Evolutionary conservation across 345 rosid species (phyloP), one percentile per base, ranked within the genome.

Genomic region (Brassica napus): DNA sequence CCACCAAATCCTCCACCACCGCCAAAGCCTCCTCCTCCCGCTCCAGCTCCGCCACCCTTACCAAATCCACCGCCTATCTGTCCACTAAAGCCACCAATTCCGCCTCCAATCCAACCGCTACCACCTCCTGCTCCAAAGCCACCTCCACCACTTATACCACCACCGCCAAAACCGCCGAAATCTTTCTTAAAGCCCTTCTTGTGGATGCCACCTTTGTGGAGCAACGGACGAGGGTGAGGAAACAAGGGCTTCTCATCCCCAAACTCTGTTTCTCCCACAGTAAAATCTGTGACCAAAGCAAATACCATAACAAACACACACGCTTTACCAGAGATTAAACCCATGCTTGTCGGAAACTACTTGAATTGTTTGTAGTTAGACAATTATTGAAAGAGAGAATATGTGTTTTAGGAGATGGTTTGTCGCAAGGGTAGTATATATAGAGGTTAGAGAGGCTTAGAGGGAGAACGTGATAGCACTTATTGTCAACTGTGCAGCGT

Each of bases 41-140:
- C 58, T 63, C 34, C 71, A 54, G 10, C 58, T 62, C 81, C 74
- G 12, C 26, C 72, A 54, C 26, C 77, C 6, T 34, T 5, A 68
- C 72, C 72, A 72, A 61, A 73, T 5, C 75, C 75, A 61, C 82
- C 82, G 74, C 82, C 59, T 49, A 73, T 79, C 12, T 32, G 49
- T 15, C 82, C 82, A 35, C 71, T 10, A 67, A 79, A 73, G 49
- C 82, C 82, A 49, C 82, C 82, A 61, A 74, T 3, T 16, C 70
- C 62, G 66, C 82, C 82, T 68, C 74, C 74, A 74, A 68, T 62
- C 82, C 82, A 73, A 68, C 82, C 78, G 21, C 82, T 35, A n/a
- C 78, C 79, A 9, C 79, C 65, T 35, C 79, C 82, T 79, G 34
- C 26, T 73, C 82, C 82, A 26, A 73, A 52, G 77, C 75, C 74